phyloP scores from a whole-genome alignment of 192 early-diverging fungal species.

The Chytriomyces hyalinus region DNA sequence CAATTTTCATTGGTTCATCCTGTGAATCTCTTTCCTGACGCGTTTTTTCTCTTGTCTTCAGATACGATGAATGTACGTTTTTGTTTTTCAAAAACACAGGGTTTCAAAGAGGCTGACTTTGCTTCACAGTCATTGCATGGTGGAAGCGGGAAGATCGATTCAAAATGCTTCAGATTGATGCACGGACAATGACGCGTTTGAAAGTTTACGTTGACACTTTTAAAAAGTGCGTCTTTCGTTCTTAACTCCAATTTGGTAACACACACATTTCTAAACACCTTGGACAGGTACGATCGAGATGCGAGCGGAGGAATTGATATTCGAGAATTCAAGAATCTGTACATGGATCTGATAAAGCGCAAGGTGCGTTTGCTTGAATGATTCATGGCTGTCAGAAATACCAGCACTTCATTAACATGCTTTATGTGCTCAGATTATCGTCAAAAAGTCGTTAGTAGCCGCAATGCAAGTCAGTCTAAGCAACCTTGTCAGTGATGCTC shows the following conservation, averaged over 20 bases:
- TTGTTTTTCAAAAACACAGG: neutral
- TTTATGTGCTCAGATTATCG: neutral
- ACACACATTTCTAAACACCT: neutral
- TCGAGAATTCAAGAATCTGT: conserved; percentile 45
- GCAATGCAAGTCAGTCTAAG: conserved; percentile 20
- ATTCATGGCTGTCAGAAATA: neutral
- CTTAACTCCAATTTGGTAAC: too few relatives aligned
- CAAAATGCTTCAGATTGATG: conserved; percentile 34
- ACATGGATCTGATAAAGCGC: conserved; percentile 37
- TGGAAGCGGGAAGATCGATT: conserved; percentile 47
- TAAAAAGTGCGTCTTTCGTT: neutral
- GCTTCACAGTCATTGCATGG: conserved; percentile 44
- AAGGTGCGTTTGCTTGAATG: conserved; percentile 5
- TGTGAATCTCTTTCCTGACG: neutral
- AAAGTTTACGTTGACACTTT: conserved; percentile 1
- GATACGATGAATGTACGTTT: conserved; percentile 29
- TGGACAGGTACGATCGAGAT: conserved; percentile 40
- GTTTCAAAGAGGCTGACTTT: neutral
- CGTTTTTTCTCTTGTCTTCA: neutral
- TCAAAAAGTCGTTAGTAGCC: conserved; percentile 40
- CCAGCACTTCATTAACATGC: neutral
- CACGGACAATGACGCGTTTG: neutral
- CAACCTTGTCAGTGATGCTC: neutral
- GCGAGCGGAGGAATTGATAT: conserved; percentile 43
- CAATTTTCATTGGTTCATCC: neutral